Evolutionary conservation across 768 basidiomycete species (phyloP), one percentile per base, ranked within the genome.

Genomic region (Dendrothele bispora): DNA sequence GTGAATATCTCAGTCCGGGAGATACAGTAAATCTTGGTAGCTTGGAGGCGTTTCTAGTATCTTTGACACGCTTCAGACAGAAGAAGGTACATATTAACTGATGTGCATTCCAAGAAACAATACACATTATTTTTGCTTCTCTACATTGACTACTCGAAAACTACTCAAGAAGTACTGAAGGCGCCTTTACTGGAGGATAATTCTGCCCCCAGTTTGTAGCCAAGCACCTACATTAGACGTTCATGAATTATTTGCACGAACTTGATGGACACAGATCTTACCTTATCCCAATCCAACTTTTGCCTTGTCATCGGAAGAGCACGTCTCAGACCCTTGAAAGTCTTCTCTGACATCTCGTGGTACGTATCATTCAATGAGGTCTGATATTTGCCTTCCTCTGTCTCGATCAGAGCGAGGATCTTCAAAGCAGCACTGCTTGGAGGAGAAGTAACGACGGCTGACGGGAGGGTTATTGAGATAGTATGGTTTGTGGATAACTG

Each of bases 261-360:
- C 25, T 11, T 25, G 27, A 22, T 2, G 30, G 3, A 26, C 25
- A 15, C 39, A 41, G 20, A 28, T 36, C 71, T 10, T 47, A 89
- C 91, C 77, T 86, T 91, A 53, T 95, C 93, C 95, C 97, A 99
- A 50, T 98, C 94, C 29, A 98, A 66, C 67, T 98, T 98, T 62
- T 91, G 89, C 56, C 91, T 78, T 11, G 94, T 98, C 60, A 98
- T 72, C 0, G 95, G 97, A 48, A 99, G 67, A 1, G 94, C 93
- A 29, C 97, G 79, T 55, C 97, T 76, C 42, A 99, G 74, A 5
- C 87, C 83, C 66, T 91, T 91, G 79, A 98, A 98, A 1, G 89
- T 88, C 69, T 91, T 93, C 59, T 98, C 95, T 32, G 88, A 82
- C 82, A 99, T 86, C 55, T 90, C 85, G 34, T 84, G 83, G 61